Conservation (phyloP, 805 yeast genomes). For the Saturnispora zaruensis region DNA sequence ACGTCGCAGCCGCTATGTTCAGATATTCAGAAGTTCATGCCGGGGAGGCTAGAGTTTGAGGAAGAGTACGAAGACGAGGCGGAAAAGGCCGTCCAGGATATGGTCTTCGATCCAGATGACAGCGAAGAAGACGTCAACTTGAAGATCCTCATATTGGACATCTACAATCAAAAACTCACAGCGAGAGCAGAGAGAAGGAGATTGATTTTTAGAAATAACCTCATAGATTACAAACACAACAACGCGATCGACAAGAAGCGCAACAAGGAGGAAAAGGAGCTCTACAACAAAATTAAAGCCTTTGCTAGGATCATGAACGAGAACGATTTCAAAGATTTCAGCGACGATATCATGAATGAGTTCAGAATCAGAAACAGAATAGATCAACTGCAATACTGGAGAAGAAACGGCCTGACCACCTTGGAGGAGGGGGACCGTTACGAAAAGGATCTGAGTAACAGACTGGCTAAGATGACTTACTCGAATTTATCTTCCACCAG, state of each 20-base stretch:
- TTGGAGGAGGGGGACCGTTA: constrained; percentile 75
- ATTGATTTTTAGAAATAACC: constrained; percentile 59
- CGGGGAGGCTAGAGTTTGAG: constrained; percentile 95
- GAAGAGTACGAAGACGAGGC: constrained; percentile 97
- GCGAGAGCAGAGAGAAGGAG: constrained; percentile 91
- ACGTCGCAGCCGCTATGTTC: constrained; percentile 95
- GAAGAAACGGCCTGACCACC: constrained; percentile 80
- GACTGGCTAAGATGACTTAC: constrained; percentile 33
- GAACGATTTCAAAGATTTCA: constrained; percentile 68
- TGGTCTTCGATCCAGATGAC: constrained; percentile 93
- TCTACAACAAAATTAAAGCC: constrained; percentile 67
- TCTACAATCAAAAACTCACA: constrained; percentile 82
- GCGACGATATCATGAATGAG: constrained; percentile 68
- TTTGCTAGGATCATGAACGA: constrained; percentile 74
- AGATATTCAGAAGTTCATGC: constrained; percentile 97
- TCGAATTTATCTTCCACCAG: constrained; percentile 14
- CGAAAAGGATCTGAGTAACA: constrained; percentile 76
- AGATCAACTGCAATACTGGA: constrained; percentile 87
- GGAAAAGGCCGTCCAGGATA: constrained; percentile 86
- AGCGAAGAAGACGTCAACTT: constrained; percentile 80
- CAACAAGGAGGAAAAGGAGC: constrained; percentile 82
- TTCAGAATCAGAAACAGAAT: constrained; percentile 71
- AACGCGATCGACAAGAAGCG: constrained; percentile 78
- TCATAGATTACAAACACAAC: constrained; percentile 78
- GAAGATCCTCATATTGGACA: constrained; percentile 78